These are phyloP conservation scores for Entrophospora sp. DNA, from an alignment of 192 early-diverging fungal genomes.

Conservation along the genomic window DNA sequence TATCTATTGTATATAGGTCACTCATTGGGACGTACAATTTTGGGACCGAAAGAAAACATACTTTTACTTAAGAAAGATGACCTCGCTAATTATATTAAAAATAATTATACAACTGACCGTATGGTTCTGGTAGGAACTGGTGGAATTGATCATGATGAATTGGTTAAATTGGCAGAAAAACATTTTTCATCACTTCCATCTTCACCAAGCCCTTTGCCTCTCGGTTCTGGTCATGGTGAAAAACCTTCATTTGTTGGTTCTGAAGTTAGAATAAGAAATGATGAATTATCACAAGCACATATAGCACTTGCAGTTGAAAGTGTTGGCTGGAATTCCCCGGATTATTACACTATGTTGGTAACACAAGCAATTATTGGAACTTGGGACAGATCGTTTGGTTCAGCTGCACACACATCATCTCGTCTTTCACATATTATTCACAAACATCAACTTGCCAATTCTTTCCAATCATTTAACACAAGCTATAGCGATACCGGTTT, in stretches of 20 bases:
- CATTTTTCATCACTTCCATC: constrained; percentile 79
- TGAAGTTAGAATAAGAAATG: constrained; percentile 81
- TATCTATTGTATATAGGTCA: constrained; percentile 6
- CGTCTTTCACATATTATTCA: constrained; percentile 75
- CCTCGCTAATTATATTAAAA: constrained; percentile 78
- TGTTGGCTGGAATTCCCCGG: constrained; percentile 86
- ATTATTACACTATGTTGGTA: constrained; percentile 94
- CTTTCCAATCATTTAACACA: constrained; percentile 99
- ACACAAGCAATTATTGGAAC: constrained; percentile 92
- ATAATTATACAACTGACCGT: constrained; percentile 94
- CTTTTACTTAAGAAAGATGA: constrained; percentile 79
- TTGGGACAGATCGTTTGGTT: constrained; percentile 93
- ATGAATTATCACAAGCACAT: constrained; percentile 84
- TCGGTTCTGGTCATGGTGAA: constrained; percentile 35
- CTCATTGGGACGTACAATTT: constrained; percentile 80
- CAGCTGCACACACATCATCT: constrained; percentile 77
- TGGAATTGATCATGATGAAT: constrained; percentile 85
- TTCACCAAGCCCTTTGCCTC: constrained; percentile 34
- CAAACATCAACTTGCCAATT: constrained; percentile 86
- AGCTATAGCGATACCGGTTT: constrained; percentile 97
- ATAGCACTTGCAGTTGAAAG: constrained; percentile 98
- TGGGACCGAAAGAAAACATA: constrained; percentile 93
- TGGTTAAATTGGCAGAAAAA: constrained; percentile 87
- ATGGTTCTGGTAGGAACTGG: constrained; percentile 95
- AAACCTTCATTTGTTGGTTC: constrained; percentile 83